These are phyloP conservation scores for Trematosphaeria pertusa DNA, from an alignment of 2,329 filamentous ascomycete genomes.

Conservation along the genomic window DNA sequence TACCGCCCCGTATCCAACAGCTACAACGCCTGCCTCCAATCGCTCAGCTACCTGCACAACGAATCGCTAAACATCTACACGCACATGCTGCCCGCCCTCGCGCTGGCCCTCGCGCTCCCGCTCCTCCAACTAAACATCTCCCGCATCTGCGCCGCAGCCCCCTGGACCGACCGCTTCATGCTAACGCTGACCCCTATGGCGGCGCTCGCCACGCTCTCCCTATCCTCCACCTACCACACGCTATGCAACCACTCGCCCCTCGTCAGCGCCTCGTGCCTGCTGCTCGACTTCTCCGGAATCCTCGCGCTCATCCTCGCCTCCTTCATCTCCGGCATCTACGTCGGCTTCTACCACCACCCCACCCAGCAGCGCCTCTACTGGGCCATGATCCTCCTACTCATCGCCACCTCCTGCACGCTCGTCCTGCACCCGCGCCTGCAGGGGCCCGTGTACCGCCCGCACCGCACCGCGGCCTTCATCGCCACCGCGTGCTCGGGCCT, in stretches of 20 bases:
- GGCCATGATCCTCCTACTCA: constrained; percentile 44
- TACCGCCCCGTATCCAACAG: constrained; percentile 70
- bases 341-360: constrained; percentile 54
- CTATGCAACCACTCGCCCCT: constrained; percentile 81
- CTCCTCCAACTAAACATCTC: constrained; percentile 30
- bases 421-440: constrained; percentile 46
- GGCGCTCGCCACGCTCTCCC: constrained; percentile 48
- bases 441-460: constrained; percentile 27
- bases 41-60: constrained; percentile 68
- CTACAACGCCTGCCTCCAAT: constrained; percentile 62
- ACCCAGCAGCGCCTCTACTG: constrained; percentile 49
- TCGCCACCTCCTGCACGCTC: constrained; percentile 36
- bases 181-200: constrained; percentile 41
- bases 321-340: constrained; percentile 78
- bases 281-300: constrained; percentile 92
- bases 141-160: constrained; percentile 24
- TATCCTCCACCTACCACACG: constrained; percentile 74
- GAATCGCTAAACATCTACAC: constrained; percentile 73
- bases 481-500: constrained; percentile 27
- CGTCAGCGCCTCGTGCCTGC: constrained; percentile 82
- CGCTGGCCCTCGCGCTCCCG: constrained; percentile 24
- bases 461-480: constrained; percentile 28
- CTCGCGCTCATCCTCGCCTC: constrained; percentile 86
- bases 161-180: constrained; percentile 35
- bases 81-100: constrained; percentile 60